Evolutionary conservation across 352 stramenopile species (phyloP).

Genomic region (Phytophthora lateralis): DNA sequence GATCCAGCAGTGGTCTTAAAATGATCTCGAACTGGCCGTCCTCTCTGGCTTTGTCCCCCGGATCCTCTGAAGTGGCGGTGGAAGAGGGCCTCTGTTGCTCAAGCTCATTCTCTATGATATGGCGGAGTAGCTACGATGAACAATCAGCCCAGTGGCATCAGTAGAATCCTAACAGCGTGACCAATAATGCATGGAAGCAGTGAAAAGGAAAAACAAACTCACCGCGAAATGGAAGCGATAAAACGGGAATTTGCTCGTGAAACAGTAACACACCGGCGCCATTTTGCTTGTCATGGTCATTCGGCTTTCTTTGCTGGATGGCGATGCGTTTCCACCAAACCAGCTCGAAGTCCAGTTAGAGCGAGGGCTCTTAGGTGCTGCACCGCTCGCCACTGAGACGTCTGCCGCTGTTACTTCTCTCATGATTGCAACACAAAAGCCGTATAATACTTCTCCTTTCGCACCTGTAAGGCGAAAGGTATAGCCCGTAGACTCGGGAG

Average conservation of each 20-base stretch:
- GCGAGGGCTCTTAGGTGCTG: constrained; percentile 24
- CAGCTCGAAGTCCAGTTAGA: constrained; percentile 19
- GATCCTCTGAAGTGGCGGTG: neutral
- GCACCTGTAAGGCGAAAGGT: constrained; percentile 84
- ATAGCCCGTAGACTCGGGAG: constrained; percentile 69
- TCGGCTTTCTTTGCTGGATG: constrained; percentile 17
- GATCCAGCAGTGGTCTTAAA: constrained; percentile 51
- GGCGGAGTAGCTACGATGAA: constrained; percentile 54
- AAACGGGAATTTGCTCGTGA: constrained; percentile 90
- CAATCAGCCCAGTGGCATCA: neutral
- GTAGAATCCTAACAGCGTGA: neutral
- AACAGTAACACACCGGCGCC: constrained; percentile 79
- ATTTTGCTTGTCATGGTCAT: constrained; percentile 36
- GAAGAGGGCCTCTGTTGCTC: constrained; percentile 25
- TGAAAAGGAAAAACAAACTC: constrained; percentile 6
- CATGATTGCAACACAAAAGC: constrained; percentile 77
- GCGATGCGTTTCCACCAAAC: constrained; percentile 18
- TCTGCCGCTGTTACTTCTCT: constrained; percentile 39
- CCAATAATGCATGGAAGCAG: neutral
- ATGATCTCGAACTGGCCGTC: constrained; percentile 63
- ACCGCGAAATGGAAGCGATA: constrained; percentile 87
- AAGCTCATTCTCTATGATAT: constrained; percentile 76
- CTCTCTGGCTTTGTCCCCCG: constrained; percentile 12
- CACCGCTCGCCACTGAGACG: neutral
- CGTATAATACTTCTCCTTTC: constrained; percentile 84